Evolutionary conservation across 1,139 yeast genomes (phyloP).

Genomic region (Scheffersomyces insectosa): DNA sequence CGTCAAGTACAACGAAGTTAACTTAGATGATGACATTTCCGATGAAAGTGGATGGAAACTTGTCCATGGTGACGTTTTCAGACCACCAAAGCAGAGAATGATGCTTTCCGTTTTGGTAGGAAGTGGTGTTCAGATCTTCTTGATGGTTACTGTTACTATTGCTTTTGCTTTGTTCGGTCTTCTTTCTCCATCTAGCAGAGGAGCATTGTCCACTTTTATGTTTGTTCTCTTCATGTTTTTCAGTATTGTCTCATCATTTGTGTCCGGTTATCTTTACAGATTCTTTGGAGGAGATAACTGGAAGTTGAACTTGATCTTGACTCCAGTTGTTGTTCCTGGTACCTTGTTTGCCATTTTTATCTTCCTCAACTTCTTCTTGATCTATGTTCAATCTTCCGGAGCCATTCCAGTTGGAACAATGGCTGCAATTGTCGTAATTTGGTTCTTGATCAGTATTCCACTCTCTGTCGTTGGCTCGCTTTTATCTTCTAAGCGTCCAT

Average conservation of each 20-base stretch:
- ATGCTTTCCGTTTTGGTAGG: constrained; percentile 81
- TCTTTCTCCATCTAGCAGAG: constrained; percentile 92
- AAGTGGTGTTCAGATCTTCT: constrained; percentile 80
- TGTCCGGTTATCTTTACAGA: constrained; percentile 83
- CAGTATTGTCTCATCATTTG: constrained; percentile 80
- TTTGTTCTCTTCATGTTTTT: constrained; percentile 77
- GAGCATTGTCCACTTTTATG: constrained; percentile 88
- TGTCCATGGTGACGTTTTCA: constrained; percentile 92
- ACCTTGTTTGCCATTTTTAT: constrained; percentile 62
- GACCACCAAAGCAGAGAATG: constrained; percentile 76
- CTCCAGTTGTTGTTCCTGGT: constrained; percentile 88
- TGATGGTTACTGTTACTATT: constrained; percentile 75
- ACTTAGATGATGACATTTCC: constrained; percentile 81
- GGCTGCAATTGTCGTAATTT: constrained; percentile 74
- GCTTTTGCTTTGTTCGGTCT: constrained; percentile 86
- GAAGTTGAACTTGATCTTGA: constrained; percentile 79
- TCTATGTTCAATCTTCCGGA: constrained; percentile 81
- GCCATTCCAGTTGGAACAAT: constrained; percentile 94
- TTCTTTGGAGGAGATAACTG: constrained; percentile 91
- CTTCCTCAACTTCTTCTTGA: constrained; percentile 77
- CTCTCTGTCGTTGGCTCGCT: constrained; percentile 79
- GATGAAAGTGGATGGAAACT: constrained; percentile 98
- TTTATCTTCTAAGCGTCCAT: constrained; percentile 66
- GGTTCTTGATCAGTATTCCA: constrained; percentile 88
- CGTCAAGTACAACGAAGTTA: constrained; percentile 84